A percentile compares a stretch with the other conserved stretches of the same genome.
phyloP scores from a whole-genome alignment of 257 asterid genomes.

The Phtheirospermum japonicum region DNA sequence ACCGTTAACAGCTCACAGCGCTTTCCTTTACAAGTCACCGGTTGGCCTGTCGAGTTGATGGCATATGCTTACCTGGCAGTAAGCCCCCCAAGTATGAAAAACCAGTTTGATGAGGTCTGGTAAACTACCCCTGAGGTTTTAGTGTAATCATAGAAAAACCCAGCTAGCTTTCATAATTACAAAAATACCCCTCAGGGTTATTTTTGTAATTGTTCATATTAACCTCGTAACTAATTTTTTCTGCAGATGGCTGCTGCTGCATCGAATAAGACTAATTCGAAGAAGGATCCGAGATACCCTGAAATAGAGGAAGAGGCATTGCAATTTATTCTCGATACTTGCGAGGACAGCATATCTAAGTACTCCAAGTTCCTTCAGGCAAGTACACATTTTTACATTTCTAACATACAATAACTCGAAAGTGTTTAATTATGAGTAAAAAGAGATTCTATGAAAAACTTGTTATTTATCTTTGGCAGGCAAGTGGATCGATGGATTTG shows the following conservation, averaged over 20 bases:
- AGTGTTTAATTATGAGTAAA: not conserved
- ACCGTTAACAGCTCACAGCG: conserved; percentile 61
- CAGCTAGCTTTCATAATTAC: not conserved
- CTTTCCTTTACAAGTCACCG: conserved; percentile 82
- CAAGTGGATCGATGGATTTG: conserved; percentile 86
- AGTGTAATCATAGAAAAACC: not conserved
- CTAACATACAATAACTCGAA: not conserved
- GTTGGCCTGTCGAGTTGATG: conserved; percentile 95
- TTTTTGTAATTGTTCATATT: too few species aligned
- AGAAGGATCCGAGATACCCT: conserved; percentile 54
- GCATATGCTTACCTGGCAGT: conserved; percentile 90
- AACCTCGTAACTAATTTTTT: not conserved
- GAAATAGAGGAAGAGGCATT: conserved; percentile 83
- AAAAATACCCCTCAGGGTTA: too few species aligned
- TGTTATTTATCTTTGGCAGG: conserved; percentile 37
- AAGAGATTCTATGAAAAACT: not conserved
- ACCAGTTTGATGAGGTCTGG: conserved; percentile 66
- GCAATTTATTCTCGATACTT: conserved; percentile 70
- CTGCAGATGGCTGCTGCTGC: conserved; percentile 91
- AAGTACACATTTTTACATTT: conserved; percentile 24
- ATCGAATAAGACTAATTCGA: conserved; percentile 60
- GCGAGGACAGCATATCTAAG: conserved; percentile 79
- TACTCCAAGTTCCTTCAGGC: conserved; percentile 93
- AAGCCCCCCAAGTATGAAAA: conserved; percentile 79
- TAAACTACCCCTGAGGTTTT: not conserved